A percentile compares a stretch with the other conserved stretches of the same genome.
Evolutionary conservation across 768 basidiomycete species (phyloP).

Genomic region (Mrakia frigida): DNA sequence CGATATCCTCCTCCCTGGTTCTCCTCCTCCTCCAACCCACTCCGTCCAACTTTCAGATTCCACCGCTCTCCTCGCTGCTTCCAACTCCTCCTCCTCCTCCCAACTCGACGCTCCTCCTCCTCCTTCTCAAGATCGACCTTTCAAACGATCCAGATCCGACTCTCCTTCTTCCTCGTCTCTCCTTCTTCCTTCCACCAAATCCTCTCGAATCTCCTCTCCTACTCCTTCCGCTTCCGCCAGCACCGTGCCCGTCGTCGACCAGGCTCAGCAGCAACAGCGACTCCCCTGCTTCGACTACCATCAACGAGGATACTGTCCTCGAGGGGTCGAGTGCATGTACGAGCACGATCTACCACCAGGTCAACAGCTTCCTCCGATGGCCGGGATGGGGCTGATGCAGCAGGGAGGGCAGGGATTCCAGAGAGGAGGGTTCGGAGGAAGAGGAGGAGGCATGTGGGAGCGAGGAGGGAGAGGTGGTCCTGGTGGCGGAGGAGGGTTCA

Average conservation of each 20-base stretch:
- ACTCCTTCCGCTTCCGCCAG: neutral
- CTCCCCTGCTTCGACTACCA: conserved; percentile 25
- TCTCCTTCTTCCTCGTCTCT: conserved; percentile 8
- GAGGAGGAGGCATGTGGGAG: conserved; percentile 38
- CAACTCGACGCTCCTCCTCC: neutral
- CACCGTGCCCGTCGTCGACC: neutral
- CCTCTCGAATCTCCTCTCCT: conserved; percentile 11
- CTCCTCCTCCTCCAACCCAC: neutral
- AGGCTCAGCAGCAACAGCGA: neutral
- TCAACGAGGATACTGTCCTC: conserved; percentile 84
- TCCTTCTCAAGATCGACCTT: neutral
- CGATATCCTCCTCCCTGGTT: neutral
- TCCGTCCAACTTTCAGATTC: neutral
- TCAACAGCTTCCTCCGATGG: conserved; percentile 33
- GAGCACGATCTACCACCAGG: conserved; percentile 61
- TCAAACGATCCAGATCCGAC: conserved; percentile 17
- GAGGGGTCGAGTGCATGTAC: conserved; percentile 83
- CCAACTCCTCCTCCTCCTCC: neutral
- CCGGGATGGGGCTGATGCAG: conserved; percentile 34
- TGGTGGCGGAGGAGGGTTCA: conserved; percentile 44
- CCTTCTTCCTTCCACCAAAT: neutral
- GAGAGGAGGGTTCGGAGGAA: conserved; percentile 39
- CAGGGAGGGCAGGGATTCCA: conserved; percentile 27
- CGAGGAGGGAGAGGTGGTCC: conserved; percentile 41
- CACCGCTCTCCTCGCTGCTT: too few species aligned